Conservation (phyloP, 1,284 basidiomycete genomes). For the Volvariella volvacea region DNA sequence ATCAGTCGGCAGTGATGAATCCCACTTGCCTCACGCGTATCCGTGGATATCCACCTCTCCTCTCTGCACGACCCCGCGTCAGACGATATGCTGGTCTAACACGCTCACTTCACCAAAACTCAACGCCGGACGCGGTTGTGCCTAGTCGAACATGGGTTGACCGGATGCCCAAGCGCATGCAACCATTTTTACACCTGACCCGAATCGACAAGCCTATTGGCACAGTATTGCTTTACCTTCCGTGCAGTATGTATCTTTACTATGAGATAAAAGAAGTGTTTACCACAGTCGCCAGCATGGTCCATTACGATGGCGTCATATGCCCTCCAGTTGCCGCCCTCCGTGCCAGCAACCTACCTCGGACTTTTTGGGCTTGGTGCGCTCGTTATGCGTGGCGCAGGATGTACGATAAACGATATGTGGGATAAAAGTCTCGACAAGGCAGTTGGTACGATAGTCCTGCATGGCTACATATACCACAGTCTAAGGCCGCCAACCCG, state of each 20-base stretch:
- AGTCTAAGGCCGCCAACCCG: not conserved
- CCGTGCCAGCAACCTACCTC: conserved; percentile 69
- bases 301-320: conserved; percentile 93
- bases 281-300: conserved; percentile 63
- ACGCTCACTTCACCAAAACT: not conserved
- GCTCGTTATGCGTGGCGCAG: conserved; percentile 94
- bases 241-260: conserved; percentile 64
- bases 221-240: conserved; percentile 86
- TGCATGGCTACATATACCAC: not conserved
- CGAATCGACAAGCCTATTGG: conserved; percentile 96
- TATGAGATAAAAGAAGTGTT: conserved; percentile 3
- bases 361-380: conserved; percentile 88
- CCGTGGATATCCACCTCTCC: too few species aligned
- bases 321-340: conserved; percentile 57
- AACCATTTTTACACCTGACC: conserved; percentile 82
- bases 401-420: conserved; percentile 99
- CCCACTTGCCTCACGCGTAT: too few species aligned
- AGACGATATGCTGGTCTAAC: not conserved
- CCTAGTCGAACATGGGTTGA: conserved; percentile 54
- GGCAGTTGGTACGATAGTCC: conserved; percentile 70
- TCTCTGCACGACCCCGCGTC: too few species aligned
- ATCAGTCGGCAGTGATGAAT: too few species aligned
- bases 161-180: conserved; percentile 46
- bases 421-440: conserved; percentile 94
- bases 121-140: too few species aligned